Evolutionary conservation across 2,329 filamentous ascomycete genomes (phyloP), one percentile per base, ranked within the genome.

Genomic region (Ploettnerulaceae sp.): DNA sequence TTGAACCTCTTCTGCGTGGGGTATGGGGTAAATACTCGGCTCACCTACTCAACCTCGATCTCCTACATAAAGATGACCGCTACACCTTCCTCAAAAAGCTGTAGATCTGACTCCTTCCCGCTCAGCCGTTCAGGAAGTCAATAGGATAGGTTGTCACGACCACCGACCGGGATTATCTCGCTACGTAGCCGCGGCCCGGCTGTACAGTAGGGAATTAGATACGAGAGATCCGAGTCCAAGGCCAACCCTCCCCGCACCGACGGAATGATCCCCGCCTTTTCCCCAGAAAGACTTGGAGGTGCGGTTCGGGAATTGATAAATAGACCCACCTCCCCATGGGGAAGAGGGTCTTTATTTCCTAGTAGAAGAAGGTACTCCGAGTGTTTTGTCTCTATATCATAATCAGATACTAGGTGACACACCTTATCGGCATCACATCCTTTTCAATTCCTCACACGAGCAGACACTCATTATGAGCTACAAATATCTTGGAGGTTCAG

Each of bases 401-500:
- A n/a, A n/a, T n/a, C n/a, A n/a, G n/a, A n/a, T n/a, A n/a, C n/a
- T n/a, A 12, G 2, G 28, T 31, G 2, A 5, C 4, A 5, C 6
- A 2, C 15, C 15, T 11, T n/a, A 31, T 31, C 3, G 15, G 15
- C 5, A 8, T 31, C 28, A n/a, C 5, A 5, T 31, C 28, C 9
- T 31, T 31, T 24, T 33, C 36, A 24, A 8, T 20, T 5, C 2
- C 3, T 21, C 26, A 21, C 3, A 35, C 18, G 7, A 17, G 28
- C n/a, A 18, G 21, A 28, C 22, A 6, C 9, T 14, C 15, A 36
- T 21, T 14, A 68, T 76, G 69, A 66, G 66, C 22, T 67, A 68
- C 34, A 70, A 68, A 55, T 76, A 74, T 49, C 67, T 75, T 38
- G 73, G 72, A 51, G 72, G 72, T 25, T 73, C 71, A 32, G 73